phyloP scores from a whole-genome alignment of 176 grass and related monocot genomes.

The Chrysopogon serrulatus region DNA sequence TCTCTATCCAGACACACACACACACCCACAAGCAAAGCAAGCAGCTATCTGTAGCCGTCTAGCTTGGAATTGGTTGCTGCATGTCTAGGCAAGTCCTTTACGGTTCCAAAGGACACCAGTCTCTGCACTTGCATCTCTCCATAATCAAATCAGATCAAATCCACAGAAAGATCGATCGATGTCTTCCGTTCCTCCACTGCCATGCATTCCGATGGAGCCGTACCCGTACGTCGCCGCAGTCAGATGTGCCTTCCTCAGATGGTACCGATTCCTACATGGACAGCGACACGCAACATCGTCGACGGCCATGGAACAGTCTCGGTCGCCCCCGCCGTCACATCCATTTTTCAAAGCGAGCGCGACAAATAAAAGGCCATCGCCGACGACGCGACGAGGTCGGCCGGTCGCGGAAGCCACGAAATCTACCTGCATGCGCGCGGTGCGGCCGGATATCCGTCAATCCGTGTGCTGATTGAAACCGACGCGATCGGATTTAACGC shows the following conservation, averaged over 20 bases:
- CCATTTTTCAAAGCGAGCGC: background rate
- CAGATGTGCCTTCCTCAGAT: conserved; percentile 5
- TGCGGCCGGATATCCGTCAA: background rate
- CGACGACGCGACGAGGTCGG: background rate
- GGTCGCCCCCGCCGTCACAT: background rate
- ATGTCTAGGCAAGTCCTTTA: background rate
- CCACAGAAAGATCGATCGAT: background rate
- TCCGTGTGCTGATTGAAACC: too few species aligned
- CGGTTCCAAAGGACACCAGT: background rate
- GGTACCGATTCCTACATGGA: background rate
- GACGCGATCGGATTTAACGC: too few species aligned
- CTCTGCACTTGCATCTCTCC: too few species aligned
- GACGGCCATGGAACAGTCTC: background rate
- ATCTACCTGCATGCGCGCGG: too few species aligned
- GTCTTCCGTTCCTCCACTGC: background rate
- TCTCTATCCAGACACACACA: too few species aligned
- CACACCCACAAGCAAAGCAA: background rate
- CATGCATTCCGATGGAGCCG: background rate
- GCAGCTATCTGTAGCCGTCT: background rate
- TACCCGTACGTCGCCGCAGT: background rate
- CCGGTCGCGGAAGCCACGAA: background rate
- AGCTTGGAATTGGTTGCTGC: background rate
- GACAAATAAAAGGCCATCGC: background rate
- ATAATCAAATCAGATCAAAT: background rate
- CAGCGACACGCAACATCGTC: background rate